Base-by-base conservation (phyloP, 805 yeast genomes). In the Teunomyces atbi region DNA sequence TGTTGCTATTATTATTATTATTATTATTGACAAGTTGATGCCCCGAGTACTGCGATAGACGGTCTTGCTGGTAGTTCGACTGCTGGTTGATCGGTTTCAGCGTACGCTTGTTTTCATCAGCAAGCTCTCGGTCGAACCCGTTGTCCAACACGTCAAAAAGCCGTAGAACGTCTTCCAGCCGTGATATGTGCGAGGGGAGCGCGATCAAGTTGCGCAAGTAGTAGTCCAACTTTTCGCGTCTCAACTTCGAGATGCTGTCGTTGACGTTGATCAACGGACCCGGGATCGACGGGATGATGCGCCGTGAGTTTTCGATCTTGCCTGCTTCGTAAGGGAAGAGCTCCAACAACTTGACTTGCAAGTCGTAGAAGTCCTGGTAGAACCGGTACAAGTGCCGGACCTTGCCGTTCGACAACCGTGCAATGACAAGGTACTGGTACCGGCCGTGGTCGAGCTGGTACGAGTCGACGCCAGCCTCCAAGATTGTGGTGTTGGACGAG, bases 281-380 rank as follows among this genome's bases (percentile, higher is more conserved):
- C 0, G 99, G 98, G 59, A 94, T 91, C 54, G 84, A 89, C 6
- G 99, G 99, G 47, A 94, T 75, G 26, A 86, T 84, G 53, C 99
- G 81, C 44, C 82, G 81, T 21, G 81, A 74, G 65, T 86, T 86
- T 45, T 83, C 84, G 37, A 82, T 83, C 54, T 89, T 83, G 11
- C 97, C 97, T 6, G 97, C 96, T 65, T 92, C 99, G 49, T 78
- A 82, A 6, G 97, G 97, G 74, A 87, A 94, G 21, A 83, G 75
- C 57, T 86, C 94, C 42, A 92, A 73, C 42, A 94, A 71, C 51
- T 77, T 81, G 44, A 90, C 90, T 63, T 94, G 99, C 61, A 91
- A 79, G 62, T 94, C 96, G 65, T 91, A 94, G 62, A 94, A 94
- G 68, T 94, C 99, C 64, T 92, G 97, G 67, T 94, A 94, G 67